phyloP scores from a whole-genome alignment of 164 flowering plant species.

The Platanus orientalis region DNA sequence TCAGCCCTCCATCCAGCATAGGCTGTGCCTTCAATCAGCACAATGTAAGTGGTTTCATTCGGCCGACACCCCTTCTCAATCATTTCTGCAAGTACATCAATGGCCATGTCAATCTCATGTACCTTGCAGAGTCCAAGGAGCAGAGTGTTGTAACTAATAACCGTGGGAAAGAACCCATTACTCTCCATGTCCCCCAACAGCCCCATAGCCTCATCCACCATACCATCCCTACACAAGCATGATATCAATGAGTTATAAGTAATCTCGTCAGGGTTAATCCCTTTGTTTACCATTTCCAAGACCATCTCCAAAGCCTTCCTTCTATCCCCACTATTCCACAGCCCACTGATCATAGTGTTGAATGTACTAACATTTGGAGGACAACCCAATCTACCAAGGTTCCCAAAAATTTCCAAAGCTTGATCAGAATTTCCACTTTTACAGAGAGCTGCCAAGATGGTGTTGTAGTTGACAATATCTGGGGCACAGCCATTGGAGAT shows the following conservation, averaged over 20 bases:
- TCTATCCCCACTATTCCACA: constrained; percentile 59
- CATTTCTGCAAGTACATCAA: constrained; percentile 56
- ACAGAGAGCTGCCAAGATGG: constrained; percentile 58
- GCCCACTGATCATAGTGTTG: constrained; percentile 67
- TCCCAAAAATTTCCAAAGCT: constrained; percentile 60
- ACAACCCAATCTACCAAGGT: constrained; percentile 45
- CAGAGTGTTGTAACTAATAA: constrained; percentile 55
- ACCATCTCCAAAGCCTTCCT: constrained; percentile 45
- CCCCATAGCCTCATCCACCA: constrained; percentile 66
- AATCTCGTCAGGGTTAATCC: constrained; percentile 59
- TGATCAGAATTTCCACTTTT: constrained; percentile 52
- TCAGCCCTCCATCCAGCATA: constrained; percentile 60
- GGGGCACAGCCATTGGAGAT: constrained; percentile 64
- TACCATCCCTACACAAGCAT: constrained; percentile 72
- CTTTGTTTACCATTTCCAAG: constrained; percentile 54
- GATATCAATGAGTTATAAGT: constrained; percentile 68
- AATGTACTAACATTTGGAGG: constrained; percentile 65
- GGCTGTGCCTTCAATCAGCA: constrained; percentile 58
- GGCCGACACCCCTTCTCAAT: constrained; percentile 58
- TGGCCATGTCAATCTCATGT: constrained; percentile 48
- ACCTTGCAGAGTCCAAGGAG: constrained; percentile 69
- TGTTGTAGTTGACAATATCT: constrained; percentile 68
- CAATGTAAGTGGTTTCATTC: constrained; percentile 52
- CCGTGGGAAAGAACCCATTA: constrained; percentile 35
- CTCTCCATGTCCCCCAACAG: constrained; percentile 55